Evolutionary conservation across 225 moss, liverwort and hornwort genomes (phyloP).

Genomic region (Marchantia polymorpha): DNA sequence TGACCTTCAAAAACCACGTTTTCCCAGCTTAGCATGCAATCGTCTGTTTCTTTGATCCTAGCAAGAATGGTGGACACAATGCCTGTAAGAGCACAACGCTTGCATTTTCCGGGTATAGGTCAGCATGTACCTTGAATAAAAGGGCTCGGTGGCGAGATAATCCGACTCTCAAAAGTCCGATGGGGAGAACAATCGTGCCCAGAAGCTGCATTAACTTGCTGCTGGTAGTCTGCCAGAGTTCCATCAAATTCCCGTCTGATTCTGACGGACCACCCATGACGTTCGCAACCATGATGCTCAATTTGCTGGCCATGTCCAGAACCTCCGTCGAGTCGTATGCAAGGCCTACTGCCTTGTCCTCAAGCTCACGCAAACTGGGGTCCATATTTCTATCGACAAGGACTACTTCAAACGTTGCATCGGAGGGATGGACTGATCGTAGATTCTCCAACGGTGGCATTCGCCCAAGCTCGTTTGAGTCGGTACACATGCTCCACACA

Average conservation of each 20-base stretch:
- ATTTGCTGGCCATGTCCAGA: constrained; percentile 74
- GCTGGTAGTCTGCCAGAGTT: constrained; percentile 51
- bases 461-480: constrained; percentile 83
- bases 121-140: constrained; percentile 67
- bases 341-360: constrained; percentile 76
- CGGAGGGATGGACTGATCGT: constrained; percentile 31
- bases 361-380: constrained; percentile 51
- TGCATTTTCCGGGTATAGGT: not conserved
- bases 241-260: constrained; percentile 57
- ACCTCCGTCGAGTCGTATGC: constrained; percentile 87
- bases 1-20: constrained; percentile 49
- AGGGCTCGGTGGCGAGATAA: constrained; percentile 83
- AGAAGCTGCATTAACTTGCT: constrained; percentile 53
- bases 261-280: constrained; percentile 76
- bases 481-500: constrained; percentile 99
- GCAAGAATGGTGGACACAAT: no score
- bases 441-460: constrained; percentile 81
- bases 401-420: constrained; percentile 45
- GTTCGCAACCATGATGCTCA: constrained; percentile 76
- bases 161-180: constrained; percentile 68
- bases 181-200: constrained; percentile 77
- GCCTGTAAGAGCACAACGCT: not conserved
- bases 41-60: not conserved
- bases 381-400: constrained; percentile 49
- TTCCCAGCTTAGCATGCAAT: not conserved